Evolutionary conservation across 2,329 filamentous ascomycete genomes (phyloP).

Genomic region (Colletotrichum destructivum): DNA sequence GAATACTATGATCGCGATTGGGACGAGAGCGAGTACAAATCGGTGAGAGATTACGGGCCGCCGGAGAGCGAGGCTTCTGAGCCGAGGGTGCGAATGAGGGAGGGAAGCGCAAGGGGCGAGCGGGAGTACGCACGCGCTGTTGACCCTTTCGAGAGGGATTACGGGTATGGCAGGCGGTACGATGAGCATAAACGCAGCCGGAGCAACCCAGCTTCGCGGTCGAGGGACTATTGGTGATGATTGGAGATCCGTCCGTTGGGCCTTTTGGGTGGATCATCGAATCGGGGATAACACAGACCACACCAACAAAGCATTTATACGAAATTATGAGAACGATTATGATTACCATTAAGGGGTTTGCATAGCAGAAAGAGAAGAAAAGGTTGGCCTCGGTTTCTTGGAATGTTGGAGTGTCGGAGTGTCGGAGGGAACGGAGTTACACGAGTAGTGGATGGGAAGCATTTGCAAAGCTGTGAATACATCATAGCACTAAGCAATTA

Average conservation of each 20-base stretch:
- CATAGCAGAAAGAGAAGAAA: neutral
- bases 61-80: slow-evolving; percentile 18
- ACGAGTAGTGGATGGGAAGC: too few relatives aligned
- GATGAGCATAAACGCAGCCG: slow-evolving; percentile 32
- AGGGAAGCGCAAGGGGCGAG: neutral
- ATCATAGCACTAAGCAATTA: neutral
- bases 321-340: slow-evolving; percentile 1
- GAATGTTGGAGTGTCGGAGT: too few relatives aligned
- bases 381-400: neutral
- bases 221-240: slow-evolving; percentile 25
- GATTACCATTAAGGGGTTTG: too few relatives aligned
- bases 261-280: too few relatives aligned
- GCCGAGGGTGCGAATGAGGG: neutral
- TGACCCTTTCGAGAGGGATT: slow-evolving; percentile 26
- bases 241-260: too few relatives aligned
- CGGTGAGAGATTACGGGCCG: slow-evolving; percentile 28
- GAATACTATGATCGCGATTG: slow-evolving; percentile 31
- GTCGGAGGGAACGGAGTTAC: too few relatives aligned
- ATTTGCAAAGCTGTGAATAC: neutral
- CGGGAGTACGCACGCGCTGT: slow-evolving; percentile 12
- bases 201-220: slow-evolving; percentile 31
- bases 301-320: neutral
- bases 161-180: slow-evolving; percentile 26
- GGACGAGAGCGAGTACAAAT: slow-evolving; percentile 31
- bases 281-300: neutral